phyloP scores from a whole-genome alignment of 2,329 filamentous ascomycete species.

The Penicillium decumbens region DNA sequence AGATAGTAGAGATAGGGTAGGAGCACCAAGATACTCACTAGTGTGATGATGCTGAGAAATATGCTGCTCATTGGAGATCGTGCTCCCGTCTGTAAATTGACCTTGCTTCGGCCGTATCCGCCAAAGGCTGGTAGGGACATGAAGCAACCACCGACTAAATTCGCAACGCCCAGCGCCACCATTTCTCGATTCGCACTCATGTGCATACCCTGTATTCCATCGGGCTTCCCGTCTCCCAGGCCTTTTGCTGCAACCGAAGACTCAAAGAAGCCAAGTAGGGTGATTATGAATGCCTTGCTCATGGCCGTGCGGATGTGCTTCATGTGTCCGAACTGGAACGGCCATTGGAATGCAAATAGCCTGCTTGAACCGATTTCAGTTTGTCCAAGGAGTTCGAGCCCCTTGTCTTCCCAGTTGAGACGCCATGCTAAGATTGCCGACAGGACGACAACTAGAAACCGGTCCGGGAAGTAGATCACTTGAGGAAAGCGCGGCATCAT shows the following conservation, averaged over 20 bases:
- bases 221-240: constrained; percentile 59
- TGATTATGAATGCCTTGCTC: constrained; percentile 88
- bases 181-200: constrained; percentile 90
- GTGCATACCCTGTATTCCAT: constrained; percentile 71
- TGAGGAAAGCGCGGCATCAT: constrained; percentile 73
- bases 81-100: constrained; percentile 87
- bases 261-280: constrained; percentile 96
- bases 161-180: constrained; percentile 83
- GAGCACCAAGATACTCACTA: constrained; percentile 74
- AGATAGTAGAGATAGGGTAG: constrained; percentile 92
- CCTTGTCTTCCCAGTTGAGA: constrained; percentile 71
- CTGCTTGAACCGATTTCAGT: constrained; percentile 68
- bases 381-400: constrained; percentile 76
- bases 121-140: constrained; percentile 92
- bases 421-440: constrained; percentile 75
- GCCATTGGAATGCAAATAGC: constrained; percentile 78
- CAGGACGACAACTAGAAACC: constrained; percentile 80
- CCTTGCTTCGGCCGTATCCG: constrained; percentile 91
- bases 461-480: constrained; percentile 86
- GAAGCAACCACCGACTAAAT: constrained; percentile 86
- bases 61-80: constrained; percentile 92
- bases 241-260: constrained; percentile 94
- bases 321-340: constrained; percentile 72
- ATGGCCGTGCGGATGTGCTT: constrained; percentile 78
- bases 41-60: constrained; percentile 74